Evolutionary conservation across 129 eudicot genomes (phyloP), one percentile per base, ranked within the genome.

Genomic region (Apium graveolens): DNA sequence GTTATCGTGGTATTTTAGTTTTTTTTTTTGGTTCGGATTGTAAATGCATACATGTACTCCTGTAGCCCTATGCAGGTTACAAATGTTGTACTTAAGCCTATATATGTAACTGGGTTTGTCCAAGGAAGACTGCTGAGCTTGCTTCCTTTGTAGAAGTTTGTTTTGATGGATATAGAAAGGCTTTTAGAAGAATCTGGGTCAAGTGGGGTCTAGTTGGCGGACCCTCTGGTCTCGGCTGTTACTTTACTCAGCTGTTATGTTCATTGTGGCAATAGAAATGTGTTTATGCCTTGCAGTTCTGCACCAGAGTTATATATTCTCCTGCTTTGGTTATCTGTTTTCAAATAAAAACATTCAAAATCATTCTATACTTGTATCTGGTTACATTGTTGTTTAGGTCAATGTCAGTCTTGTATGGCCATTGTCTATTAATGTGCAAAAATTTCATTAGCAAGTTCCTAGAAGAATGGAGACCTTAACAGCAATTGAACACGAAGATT

Each of bases 41-140:
- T 86, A 78, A 66, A 86, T 83, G 81, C 85, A 83, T 44, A 77
- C 44, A 29, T 41, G 70, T 79, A 46, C 72, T 31, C 72, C 39
- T 66, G 39, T 70, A 39, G 41, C 14, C 72, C 24, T 31, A 57
- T 70, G 77, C 77, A n/a, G 79, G 75, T 39, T 57, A 20, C 48
- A 57, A 3, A 77, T n/a, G 72, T 53, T 74, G 31, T 43, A 44
- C 4, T 24, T 24, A 9, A 12, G 76, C 35, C 37, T 35, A 14
- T 43, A 70, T 44, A 13, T 73, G 77, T 73, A 29, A 43, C 43
- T 27, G 55, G 55, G 37, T 73, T 13, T 73, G 77, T 73, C 26
- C 16, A 27, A 27, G 60, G 76, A 18, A 70, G 68, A 32, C 10
- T 24, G 65, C 1, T 1, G 65, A 26, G 68, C 5, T 13, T 60